Base-by-base conservation (phyloP, 1,139 yeast species). In the Debaryomyces robertsiae region DNA sequence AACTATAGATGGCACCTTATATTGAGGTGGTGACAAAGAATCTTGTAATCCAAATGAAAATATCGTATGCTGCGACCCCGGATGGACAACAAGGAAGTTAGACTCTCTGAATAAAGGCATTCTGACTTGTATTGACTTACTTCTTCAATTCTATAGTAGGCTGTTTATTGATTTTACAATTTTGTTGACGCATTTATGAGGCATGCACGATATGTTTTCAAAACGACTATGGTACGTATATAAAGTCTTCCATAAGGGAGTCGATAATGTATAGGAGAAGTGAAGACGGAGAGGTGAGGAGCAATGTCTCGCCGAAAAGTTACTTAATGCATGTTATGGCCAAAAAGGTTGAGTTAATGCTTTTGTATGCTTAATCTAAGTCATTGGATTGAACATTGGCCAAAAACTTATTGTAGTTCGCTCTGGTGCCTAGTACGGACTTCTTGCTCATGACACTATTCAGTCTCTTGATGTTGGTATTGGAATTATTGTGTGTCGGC, bases 1-100 rank as follows among this genome's bases (percentile, higher is more conserved):
- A 6, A 91, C 95, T 24, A 73, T 71, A 0, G 96, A 81, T 9
- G 96, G 95, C 29, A 90, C 70, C 45, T 80, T 80, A 49, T 77
- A 78, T 35, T 81, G 78, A 1, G 97, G 95, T 2, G 95, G 90
- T 3, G 86, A 67, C 48, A 88, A 73, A 1, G 88, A 75, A 48
- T 91, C 97, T 40, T 81, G 83, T 32, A 91, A 68, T 2, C 97
- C 97, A 58, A 87, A 83, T 51, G 85, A 84, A 32, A 87, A 87
- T 41, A 84, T 67, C 1, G 97, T 88, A 41, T 75, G 66, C 42
- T 68, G 72, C 2, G 95, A 83, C n/a, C 96, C 96, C 1, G 95
- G 89, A 45, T 88, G 82, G 32, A 91, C 78, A 38, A 90, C 78
- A 65, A 74, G 64, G 50, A 77, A 73, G 58, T 74, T 75, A 47